Percentiles rank a stretch among this genome's conserved stretches.
phyloP scores from a whole-genome alignment of 805 yeast species.

The Saturnispora quitensis region DNA sequence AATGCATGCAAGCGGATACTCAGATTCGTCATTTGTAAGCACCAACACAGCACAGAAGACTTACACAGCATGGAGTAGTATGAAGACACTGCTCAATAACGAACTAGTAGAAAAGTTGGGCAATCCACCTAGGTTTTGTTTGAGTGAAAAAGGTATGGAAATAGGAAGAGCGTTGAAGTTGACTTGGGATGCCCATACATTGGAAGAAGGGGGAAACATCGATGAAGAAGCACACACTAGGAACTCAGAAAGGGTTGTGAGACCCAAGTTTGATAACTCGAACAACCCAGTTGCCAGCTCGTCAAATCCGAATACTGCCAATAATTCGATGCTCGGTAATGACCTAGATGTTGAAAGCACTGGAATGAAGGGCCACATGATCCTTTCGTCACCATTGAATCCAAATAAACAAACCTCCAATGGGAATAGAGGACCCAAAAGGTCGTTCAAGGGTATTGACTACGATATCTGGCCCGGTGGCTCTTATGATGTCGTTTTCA shows the following conservation, averaged over 20 bases:
- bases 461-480: constrained; percentile 56
- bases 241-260: neutral
- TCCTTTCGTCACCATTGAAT: neutral
- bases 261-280: neutral
- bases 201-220: constrained; percentile 19
- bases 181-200: constrained; percentile 21
- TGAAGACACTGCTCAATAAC: constrained; percentile 52
- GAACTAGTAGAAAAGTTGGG: constrained; percentile 50
- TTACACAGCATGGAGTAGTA: constrained; percentile 69
- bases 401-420: neutral
- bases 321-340: neutral
- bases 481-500: constrained; percentile 47
- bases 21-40: constrained; percentile 45
- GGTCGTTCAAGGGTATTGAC: constrained; percentile 11
- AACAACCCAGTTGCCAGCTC: constrained; percentile 6
- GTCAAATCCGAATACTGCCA: constrained; percentile 2
- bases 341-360: neutral
- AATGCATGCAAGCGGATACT: constrained; percentile 42
- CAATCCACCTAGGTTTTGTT: constrained; percentile 47
- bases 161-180: constrained; percentile 49
- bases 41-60: constrained; percentile 42
- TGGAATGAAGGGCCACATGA: neutral
- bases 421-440: neutral
- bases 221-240: neutral
- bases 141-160: constrained; percentile 62